Base-by-base conservation (phyloP, 1,284 basidiomycete genomes). In the Agaricales sp. region DNA sequence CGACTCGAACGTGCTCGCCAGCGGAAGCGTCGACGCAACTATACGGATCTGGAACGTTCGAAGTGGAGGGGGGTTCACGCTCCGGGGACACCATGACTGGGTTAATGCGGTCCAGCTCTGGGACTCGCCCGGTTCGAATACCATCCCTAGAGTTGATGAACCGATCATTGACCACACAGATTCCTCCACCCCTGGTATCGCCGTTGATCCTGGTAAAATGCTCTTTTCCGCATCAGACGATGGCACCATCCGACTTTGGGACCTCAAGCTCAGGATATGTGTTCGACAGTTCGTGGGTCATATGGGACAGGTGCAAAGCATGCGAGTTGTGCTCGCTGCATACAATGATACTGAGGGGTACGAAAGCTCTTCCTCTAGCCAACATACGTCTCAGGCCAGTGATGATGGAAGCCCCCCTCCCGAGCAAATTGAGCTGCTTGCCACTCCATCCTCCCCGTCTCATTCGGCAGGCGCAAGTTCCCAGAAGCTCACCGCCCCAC, bases 221-320 rank as follows among this genome's bases (percentile, higher is more conserved):
- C 74, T 99, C 26, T 97, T 99, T 69, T 97, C 93, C 4, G 92
- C 90, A 1, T 94, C 92, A 3, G 95, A 99, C 63, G 96, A 99
- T 61, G 86, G 88, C 23, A 84, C 87, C 2, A 92, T 99, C 64
- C 85, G 87, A 51, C 77, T 99, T 2, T 99, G 95, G 95, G 93
- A 99, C 66, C 75, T 99, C 44, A 81, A 77, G 19, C 70, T 73
- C 20, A 78, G 90, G 45, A 78, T 84, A 16, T 98, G 92, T 61
- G 75, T 97, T 39, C 78, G 89, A 23, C 82, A 85, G 50, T 92
- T 95, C 61, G 77, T 74, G 12, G 96, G 94, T 0, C 95, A 99
- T 65, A 85, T 95, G 50, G 92, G 88, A 0, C 94, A 98, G 62
- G 91, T 99, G 3, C 95, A 99, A 70, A 89, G 84, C 58, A 76